These are phyloP conservation scores for Mycena kentingensis DNA, from an alignment of 768 basidiomycete genomes.

Conservation along the genomic window DNA sequence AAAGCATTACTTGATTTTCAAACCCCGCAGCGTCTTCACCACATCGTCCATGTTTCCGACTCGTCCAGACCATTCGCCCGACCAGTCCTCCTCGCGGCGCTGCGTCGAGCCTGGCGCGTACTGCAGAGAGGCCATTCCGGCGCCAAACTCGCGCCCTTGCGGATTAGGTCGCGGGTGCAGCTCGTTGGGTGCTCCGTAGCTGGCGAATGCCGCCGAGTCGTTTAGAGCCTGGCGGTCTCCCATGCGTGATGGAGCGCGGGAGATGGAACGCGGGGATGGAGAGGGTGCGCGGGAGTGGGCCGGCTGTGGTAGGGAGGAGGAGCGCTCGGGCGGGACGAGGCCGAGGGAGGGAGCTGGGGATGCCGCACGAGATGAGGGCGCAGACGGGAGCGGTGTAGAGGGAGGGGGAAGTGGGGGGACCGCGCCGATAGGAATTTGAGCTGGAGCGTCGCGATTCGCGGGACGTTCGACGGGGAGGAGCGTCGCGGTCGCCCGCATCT, in stretches of 20 bases:
- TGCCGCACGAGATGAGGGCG: not conserved
- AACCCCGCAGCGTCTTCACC: not conserved
- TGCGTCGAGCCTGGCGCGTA: not conserved
- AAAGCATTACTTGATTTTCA: slow-evolving; percentile 9
- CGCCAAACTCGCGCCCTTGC: not conserved
- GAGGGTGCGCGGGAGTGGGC: not conserved
- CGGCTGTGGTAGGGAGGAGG: not conserved
- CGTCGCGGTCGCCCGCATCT: no score
- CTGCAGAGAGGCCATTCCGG: not conserved
- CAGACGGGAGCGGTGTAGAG: not conserved
- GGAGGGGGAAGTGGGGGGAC: no score
- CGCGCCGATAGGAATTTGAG: not conserved
- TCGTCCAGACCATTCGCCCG: slow-evolving; percentile 12
- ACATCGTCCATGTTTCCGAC: slow-evolving; percentile 15
- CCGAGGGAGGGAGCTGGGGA: not conserved
- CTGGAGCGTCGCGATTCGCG: slow-evolving; percentile 7
- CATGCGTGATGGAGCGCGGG: not conserved
- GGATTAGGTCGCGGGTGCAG: slow-evolving; percentile 6
- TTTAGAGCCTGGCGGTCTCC: no score
- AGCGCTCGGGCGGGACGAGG: not conserved
- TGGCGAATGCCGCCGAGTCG: not conserved
- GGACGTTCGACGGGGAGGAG: not conserved
- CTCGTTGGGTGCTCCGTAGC: slow-evolving; percentile 5
- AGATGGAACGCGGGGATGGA: not conserved
- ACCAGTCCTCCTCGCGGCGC: slow-evolving; percentile 7